These are phyloP conservation scores for Aspergillus ostianus DNA, from an alignment of 495 filamentous ascomycete genomes.

Conservation along the genomic window DNA sequence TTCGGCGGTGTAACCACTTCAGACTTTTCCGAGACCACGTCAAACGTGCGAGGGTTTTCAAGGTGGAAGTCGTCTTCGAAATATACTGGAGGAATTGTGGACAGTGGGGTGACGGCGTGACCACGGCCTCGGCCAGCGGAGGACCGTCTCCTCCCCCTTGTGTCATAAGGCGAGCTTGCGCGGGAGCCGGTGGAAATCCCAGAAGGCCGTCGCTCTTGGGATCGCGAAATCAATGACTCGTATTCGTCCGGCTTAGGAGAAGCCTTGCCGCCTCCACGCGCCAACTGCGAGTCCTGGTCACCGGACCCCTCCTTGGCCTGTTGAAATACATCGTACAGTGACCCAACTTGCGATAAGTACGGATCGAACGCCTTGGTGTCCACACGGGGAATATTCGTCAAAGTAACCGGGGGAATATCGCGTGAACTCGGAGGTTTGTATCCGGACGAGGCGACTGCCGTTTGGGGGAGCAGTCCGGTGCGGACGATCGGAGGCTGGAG, in stretches of 20 bases:
- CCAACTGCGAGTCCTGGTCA: slow-evolving; percentile 48
- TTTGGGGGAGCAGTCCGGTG: slow-evolving; percentile 77
- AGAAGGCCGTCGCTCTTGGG: slow-evolving; percentile 39
- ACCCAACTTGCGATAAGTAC: slow-evolving; percentile 80
- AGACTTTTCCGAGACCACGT: slow-evolving; percentile 93
- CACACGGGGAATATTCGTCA: slow-evolving; percentile 85
- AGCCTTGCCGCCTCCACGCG: slow-evolving; percentile 26
- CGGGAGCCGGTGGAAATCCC: slow-evolving; percentile 37
- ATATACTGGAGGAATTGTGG: slow-evolving; percentile 89
- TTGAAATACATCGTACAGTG: slow-evolving; percentile 78
- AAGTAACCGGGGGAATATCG: slow-evolving; percentile 91
- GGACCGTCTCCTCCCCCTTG: slow-evolving; percentile 33
- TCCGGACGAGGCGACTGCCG: slow-evolving; percentile 59
- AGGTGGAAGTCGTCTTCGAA: slow-evolving; percentile 95
- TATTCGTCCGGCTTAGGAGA: slow-evolving; percentile 36
- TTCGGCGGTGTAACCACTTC: slow-evolving; percentile 77
- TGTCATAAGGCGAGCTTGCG: slow-evolving; percentile 40
- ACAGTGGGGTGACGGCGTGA: slow-evolving; percentile 76
- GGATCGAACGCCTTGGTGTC: slow-evolving; percentile 75
- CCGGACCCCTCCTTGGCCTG: slow-evolving; percentile 67
- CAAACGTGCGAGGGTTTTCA: slow-evolving; percentile 94
- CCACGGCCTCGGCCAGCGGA: slow-evolving; percentile 37
- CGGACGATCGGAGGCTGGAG: slow-evolving; percentile 88
- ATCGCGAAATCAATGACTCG: slow-evolving; percentile 36
- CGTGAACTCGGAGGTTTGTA: slow-evolving; percentile 82